Percentiles rank a stretch among this genome's conserved stretches.
Evolutionary conservation across 2,329 filamentous ascomycete species (phyloP).

Genomic region (Claviceps fusiformis): DNA sequence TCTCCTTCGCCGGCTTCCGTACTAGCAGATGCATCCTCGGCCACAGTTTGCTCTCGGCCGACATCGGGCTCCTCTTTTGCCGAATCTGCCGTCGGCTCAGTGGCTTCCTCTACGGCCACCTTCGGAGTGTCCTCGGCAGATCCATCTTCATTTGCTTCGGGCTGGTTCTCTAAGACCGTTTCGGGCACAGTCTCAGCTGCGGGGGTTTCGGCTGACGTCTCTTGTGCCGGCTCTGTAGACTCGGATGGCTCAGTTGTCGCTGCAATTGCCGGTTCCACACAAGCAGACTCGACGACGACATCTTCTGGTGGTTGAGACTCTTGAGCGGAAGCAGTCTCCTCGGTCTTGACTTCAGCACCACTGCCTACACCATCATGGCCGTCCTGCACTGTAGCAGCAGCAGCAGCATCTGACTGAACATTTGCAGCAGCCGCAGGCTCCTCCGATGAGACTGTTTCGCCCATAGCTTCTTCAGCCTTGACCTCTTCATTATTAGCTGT

Average conservation of each 20-base stretch:
- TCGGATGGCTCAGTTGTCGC: background rate
- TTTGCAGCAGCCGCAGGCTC: background rate
- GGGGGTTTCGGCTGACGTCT: background rate
- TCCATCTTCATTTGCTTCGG: conserved; percentile 1
- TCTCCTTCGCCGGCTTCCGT: background rate
- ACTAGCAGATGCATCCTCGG: background rate
- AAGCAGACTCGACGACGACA: background rate
- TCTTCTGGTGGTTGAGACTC: background rate
- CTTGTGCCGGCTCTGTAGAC: background rate
- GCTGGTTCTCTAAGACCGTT: background rate
- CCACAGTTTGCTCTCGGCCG: background rate
- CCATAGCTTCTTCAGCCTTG: background rate
- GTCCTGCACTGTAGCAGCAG: background rate
- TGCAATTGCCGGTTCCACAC: background rate
- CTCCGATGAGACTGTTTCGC: background rate
- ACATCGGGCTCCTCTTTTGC: background rate
- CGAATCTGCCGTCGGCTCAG: background rate
- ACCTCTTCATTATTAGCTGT: background rate
- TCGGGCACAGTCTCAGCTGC: background rate
- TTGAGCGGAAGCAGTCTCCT: background rate
- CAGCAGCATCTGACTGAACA: background rate
- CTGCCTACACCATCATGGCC: background rate
- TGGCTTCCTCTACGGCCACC: background rate
- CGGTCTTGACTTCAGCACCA: background rate
- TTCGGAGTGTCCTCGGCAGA: background rate